Evolutionary conservation across 1,284 basidiomycete genomes (phyloP), one percentile per base, ranked within the genome.

Genomic region (Cutaneotrichosporon arboriforme): DNA sequence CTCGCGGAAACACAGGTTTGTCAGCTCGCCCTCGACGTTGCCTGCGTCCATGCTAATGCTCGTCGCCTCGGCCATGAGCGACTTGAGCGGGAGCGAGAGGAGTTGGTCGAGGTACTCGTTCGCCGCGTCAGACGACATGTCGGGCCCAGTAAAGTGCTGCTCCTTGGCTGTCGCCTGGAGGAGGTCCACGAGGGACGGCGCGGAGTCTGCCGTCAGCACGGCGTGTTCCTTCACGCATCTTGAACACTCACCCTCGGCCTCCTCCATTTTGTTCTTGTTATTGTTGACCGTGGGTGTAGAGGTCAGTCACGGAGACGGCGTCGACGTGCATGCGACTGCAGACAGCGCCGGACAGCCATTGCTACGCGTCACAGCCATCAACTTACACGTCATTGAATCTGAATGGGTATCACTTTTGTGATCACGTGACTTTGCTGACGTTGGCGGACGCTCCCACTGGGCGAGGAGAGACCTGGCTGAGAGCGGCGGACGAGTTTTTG

Each of bases 1-100:
- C 31, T 90, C 90, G 4, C 88, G 84, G 59, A 88, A 87, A 57
- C 90, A 92, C 18, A 94, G 81, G 40, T 87, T 87, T 4, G 87
- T 90, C 60, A 94, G 80, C 56, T 90, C 90, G 46, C 86, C 85
- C 15, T 88, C 89, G 54, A 92, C 81, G 57, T 88, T 86, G 40
- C 88, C 84, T 0, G 87, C 82, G 56, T 91, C 89, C 1, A 86
- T 85, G 42, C 86, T 82, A 38, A 93, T 83, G 23, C 80, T 71
- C 1, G 82, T 77, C 0, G 90, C 90, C 65, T 90, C 85, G 2
- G 82, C 73, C 23, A 84, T 74, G 18, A 94, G 79, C 22, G 83
- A 80, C 36, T 79, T 70, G 23, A 92, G 80, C 2, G 83, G 77
- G 22, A 87, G 80, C 8, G 81, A 79, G 2, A 84, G 81, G 35